Evolutionary conservation across 2,329 filamentous ascomycete genomes (phyloP).

Genomic region (Ascochyta viciae-villosae): DNA sequence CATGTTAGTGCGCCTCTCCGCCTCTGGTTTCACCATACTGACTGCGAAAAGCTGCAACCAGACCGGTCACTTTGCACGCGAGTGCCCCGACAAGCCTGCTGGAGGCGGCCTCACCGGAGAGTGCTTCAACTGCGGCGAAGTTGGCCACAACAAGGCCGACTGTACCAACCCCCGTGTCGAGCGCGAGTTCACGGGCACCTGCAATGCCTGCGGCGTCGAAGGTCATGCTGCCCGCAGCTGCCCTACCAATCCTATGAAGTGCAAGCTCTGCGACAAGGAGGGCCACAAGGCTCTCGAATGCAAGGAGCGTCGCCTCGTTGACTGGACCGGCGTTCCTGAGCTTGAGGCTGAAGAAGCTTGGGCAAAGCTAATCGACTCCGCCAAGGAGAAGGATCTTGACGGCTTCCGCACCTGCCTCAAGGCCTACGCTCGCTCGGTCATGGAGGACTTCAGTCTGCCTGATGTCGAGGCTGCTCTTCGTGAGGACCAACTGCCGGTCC

Average conservation of each 20-base stretch:
- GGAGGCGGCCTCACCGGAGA: slow-evolving; percentile 50
- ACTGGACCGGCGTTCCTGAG: slow-evolving; percentile 54
- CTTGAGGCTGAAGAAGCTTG: slow-evolving; percentile 59
- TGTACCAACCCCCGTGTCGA: slow-evolving; percentile 64
- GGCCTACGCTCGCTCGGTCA: slow-evolving; percentile 57
- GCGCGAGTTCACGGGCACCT: slow-evolving; percentile 62
- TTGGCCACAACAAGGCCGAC: slow-evolving; percentile 68
- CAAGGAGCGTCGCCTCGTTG: slow-evolving; percentile 48
- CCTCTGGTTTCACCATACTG: slow-evolving; percentile 25
- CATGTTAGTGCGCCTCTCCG: slow-evolving; percentile 43
- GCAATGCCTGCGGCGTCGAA: slow-evolving; percentile 62
- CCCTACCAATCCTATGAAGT: slow-evolving; percentile 62
- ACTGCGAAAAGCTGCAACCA: slow-evolving; percentile 51
- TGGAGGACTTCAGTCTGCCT: slow-evolving; percentile 50
- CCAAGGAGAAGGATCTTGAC: slow-evolving; percentile 57
- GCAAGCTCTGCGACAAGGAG: slow-evolving; percentile 61
- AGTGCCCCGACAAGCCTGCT: slow-evolving; percentile 55
- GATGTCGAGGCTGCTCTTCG: slow-evolving; percentile 61
- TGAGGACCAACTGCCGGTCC: slow-evolving; percentile 55
- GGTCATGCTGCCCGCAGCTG: slow-evolving; percentile 69
- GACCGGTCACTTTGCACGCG: slow-evolving; percentile 56
- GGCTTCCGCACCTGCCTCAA: slow-evolving; percentile 57
- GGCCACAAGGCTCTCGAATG: slow-evolving; percentile 60
- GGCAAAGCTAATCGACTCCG: slow-evolving; percentile 57
- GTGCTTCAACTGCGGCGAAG: slow-evolving; percentile 68